Evolutionary conservation across 2,329 filamentous ascomycete species (phyloP), one percentile per base, ranked within the genome.

Genomic region (Pseudogymnoascus sp.): DNA sequence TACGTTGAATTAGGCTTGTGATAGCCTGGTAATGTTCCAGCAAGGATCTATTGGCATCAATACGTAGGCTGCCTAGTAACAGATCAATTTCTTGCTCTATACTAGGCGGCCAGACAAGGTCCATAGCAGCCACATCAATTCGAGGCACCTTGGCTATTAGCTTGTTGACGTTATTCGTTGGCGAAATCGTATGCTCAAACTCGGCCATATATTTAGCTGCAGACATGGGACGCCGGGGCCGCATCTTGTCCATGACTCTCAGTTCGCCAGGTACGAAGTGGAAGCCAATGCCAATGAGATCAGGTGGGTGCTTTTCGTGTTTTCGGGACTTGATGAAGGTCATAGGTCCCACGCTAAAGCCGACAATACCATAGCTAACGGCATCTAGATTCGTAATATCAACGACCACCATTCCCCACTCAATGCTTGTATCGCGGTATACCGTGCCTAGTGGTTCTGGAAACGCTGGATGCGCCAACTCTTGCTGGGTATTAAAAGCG

Each of bases 391-490:
- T 61, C 3, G 67, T 69, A 46, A 68, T 67, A 31, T 69, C 65
- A n/a, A 68, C 14, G 16, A 69, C 61, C 12, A 67, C 66, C 67
- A 69, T 69, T 10, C 67, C 67, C 67, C 67, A 69, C 38, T 68
- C 65, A 22, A 65, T 31, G 63, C 63, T 62, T 11, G 62, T 43
- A 63, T 69, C 67, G 37, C 67, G 67, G 14, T 69, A 69, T 19
- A 69, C 67, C 10, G 66, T 68, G 4, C 61, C 65, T 11, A 68
- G 61, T n/a, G 66, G 67, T 35, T 69, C 67, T 4, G 41, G 62
- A n/a, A 59, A 65, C n/a, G 50, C 61, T 6, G 46, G 61, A n/a
- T 16, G 61, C 11, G 24, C 61, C 19, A 53, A 62, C 10, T 63
- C 50, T 6, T 8, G 22, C 46, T 38, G 53, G 12, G 65, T 28